These are phyloP conservation scores for Wickerhamiella azymoides DNA, from an alignment of 805 yeast species.

Conservation along the genomic window DNA sequence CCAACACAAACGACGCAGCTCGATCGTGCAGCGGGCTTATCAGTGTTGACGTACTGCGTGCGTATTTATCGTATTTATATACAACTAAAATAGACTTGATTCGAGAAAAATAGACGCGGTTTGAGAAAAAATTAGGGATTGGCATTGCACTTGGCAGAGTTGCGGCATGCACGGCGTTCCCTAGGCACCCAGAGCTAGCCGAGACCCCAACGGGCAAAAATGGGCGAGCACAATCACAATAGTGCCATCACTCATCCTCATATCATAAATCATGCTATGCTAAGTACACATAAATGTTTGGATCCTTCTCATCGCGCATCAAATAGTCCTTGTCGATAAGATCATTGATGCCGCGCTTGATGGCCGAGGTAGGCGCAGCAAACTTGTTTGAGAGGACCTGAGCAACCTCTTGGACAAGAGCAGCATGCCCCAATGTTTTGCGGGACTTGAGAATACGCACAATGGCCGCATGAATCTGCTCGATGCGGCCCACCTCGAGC, in stretches of 20 bases:
- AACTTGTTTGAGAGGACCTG: slow-evolving; percentile 70
- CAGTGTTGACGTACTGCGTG: not conserved
- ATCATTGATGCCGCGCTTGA: slow-evolving; percentile 73
- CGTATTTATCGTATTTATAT: not conserved
- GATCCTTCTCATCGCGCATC: slow-evolving; percentile 45
- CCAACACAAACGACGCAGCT: not conserved
- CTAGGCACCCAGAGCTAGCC: too few species aligned
- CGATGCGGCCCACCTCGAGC: slow-evolving; percentile 67
- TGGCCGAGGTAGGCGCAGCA: slow-evolving; percentile 68
- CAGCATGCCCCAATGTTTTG: slow-evolving; percentile 59
- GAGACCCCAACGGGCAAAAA: too few species aligned
- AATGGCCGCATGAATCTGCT: slow-evolving; percentile 78
- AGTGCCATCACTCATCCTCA: too few species aligned
- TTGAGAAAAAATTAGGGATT: too few species aligned
- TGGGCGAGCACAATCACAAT: too few species aligned
- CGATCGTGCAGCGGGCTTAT: not conserved
- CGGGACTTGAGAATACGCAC: slow-evolving; percentile 94
- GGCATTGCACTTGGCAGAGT: too few species aligned
- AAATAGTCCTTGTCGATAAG: slow-evolving; percentile 77
- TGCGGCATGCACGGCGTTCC: too few species aligned
- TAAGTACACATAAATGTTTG: slow-evolving; percentile 11
- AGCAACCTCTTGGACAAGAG: slow-evolving; percentile 71
- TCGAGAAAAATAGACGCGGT: too few species aligned
- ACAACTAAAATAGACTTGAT: too few species aligned
- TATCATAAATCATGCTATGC: slow-evolving; percentile 8